A percentile compares a stretch with the other conserved stretches of the same genome.
Evolutionary conservation across 371 early-diverging fungal genomes (phyloP).

Genomic region (Gilbertella persicaria): DNA sequence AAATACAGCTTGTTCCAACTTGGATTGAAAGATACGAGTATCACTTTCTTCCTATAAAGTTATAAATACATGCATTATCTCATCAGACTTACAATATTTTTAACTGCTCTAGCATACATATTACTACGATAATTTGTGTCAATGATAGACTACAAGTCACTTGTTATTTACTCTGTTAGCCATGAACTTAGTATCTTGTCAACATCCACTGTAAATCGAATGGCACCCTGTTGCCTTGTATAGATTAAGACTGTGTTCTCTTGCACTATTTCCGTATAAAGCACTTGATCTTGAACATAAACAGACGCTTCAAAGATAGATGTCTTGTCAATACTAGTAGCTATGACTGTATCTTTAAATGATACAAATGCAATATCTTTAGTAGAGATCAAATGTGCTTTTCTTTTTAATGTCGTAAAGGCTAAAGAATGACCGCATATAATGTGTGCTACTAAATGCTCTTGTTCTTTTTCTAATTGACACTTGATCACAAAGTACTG

Average conservation of each 20-base stretch:
- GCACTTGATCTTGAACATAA: constrained; percentile 2
- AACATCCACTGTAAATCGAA: constrained; percentile 12
- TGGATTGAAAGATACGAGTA: constrained; percentile 11
- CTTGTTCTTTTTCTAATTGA: neutral
- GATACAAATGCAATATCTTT: constrained; percentile 14
- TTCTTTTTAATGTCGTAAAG: neutral
- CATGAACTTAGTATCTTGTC: constrained; percentile 1
- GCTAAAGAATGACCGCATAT: constrained; percentile 10
- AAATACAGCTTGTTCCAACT: constrained; percentile 16
- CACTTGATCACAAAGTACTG: constrained; percentile 13
- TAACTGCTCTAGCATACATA: constrained; percentile 7
- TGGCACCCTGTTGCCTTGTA: constrained; percentile 3
- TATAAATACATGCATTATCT: neutral
- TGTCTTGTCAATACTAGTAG: neutral
- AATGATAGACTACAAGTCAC: neutral
- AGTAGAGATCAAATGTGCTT: constrained; percentile 5
- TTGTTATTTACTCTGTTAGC: constrained; percentile 6
- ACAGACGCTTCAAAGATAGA: constrained; percentile 20
- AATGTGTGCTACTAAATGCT: neutral
- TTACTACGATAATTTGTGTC: constrained; percentile 4
- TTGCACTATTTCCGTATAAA: neutral
- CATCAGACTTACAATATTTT: constrained; percentile 2
- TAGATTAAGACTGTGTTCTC: neutral
- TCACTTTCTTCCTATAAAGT: constrained; percentile 9
- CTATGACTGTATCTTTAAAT: constrained; percentile 12